Evolutionary conservation across 108 stramenopile species (phyloP), one percentile per base, ranked within the genome.

Genomic region (Pseudonitzschia pungens): DNA sequence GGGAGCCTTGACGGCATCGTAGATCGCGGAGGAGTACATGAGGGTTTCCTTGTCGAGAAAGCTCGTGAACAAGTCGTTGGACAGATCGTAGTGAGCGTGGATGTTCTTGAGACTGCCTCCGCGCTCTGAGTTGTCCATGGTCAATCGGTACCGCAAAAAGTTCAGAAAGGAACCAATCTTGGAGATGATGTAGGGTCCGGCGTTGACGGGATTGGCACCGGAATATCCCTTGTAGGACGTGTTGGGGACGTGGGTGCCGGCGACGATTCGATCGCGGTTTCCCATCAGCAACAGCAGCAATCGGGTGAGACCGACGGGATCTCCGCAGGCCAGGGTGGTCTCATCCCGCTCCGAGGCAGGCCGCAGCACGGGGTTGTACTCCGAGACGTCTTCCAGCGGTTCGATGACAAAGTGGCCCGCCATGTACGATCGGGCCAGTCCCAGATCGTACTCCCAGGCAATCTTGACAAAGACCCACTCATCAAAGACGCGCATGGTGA

Each of bases 21-120:
- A 98, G 31, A 96, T 91, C 1, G 92, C 98, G 21, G 86, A 92
- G 1, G 93, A 95, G 74, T 99, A 99, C 90, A 97, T 96, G 77
- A 98, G 78, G 10, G 77, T 78, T 65, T 88, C 84, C 57, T 78
- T 78, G 78, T 99, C 98, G 27, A 99, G 81, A 76, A 98, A 98
- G 8, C 76, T 83, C 54, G 77, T 89, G 75, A 95, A 98, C 65
- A 98, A 77, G 67, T 91, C 95, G 77, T 98, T 98, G 10, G 83
- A 83, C 16, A 97, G 69, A 77, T 99, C 97, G 75, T 99, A 99
- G 76, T 99, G 98, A n/a, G 97, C 96, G 70, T 92, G 91, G 71
- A 99, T 99, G 75, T 99, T 98, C 62, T 84, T 84, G 77, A 92
- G 65, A 60, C 78, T 74, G 6, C 87, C 91, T 12, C 92, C 92